phyloP scores from a whole-genome alignment of 768 basidiomycete species.

The Russula olivacea region DNA sequence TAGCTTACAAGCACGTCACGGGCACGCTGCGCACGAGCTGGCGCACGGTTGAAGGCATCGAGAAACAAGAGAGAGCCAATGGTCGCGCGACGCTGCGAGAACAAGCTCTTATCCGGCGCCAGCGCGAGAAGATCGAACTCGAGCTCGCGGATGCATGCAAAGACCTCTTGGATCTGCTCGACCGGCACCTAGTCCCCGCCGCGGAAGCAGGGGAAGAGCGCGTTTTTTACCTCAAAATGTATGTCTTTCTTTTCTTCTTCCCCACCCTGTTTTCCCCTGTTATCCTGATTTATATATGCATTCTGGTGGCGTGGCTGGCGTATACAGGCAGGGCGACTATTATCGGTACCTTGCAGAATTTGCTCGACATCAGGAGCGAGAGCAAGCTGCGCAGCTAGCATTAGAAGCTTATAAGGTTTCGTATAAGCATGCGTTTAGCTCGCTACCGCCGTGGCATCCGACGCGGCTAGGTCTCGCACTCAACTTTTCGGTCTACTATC shows the following conservation, averaged over 20 bases:
- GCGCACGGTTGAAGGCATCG: conserved; percentile 72
- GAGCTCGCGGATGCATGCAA: conserved; percentile 74
- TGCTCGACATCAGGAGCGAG: conserved; percentile 62
- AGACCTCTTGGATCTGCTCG: conserved; percentile 68
- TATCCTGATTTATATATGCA: conserved; percentile 1
- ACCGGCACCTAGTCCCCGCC: conserved; percentile 49
- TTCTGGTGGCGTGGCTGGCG: not conserved
- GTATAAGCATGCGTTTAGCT: conserved; percentile 72
- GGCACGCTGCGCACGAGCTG: conserved; percentile 79
- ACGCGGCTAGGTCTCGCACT: conserved; percentile 83
- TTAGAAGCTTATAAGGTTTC: conserved; percentile 82
- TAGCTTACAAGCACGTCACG: conserved; percentile 88
- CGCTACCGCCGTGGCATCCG: conserved; percentile 74
- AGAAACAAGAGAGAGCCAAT: conserved; percentile 52
- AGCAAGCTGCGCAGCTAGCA: conserved; percentile 64
- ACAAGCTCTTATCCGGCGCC: conserved; percentile 59
- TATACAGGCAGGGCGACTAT: conserved; percentile 76
- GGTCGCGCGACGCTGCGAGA: conserved; percentile 46
- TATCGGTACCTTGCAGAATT: conserved; percentile 89
- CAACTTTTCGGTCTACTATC: conserved; percentile 94
- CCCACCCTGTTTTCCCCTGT: not conserved
- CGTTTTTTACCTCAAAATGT: conserved; percentile 91
- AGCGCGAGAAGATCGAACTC: conserved; percentile 69
- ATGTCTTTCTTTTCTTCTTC: conserved; percentile 26
- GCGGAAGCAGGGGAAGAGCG: conserved; percentile 75